Evolutionary conservation across 2,329 filamentous ascomycete genomes (phyloP), one percentile per base, ranked within the genome.

Genomic region (Monosporascus sp.): DNA sequence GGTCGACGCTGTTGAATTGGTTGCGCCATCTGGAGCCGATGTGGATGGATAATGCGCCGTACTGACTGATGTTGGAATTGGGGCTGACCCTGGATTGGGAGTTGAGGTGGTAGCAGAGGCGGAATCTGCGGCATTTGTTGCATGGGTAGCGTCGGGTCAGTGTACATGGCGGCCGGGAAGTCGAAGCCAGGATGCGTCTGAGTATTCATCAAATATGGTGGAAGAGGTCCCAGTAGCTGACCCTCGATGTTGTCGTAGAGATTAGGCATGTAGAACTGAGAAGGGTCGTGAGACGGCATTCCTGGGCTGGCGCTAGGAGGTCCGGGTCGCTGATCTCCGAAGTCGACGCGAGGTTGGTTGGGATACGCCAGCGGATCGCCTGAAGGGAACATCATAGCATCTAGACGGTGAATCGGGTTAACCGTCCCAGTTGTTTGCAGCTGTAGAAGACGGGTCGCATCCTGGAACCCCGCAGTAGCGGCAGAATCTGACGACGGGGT

Each of bases 361-460:
- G 88, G 88, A 63, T 93, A 94, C 0, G 86, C 87, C 58, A 93
- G 87, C 0, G 89, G 88, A 62, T 93, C 88, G 36, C 83, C 80
- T 0, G 87, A 87, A 1, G 88, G 86, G 64, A 93, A 93, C 86
- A 93, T 91, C 73, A 92, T 83, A 3, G 85, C 83, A 54, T 86
- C 86, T 7, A 92, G 78, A 65, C 90, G 88, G 59, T 87, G 82
- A 17, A 91, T 74, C 5, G 74, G 72, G 61, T 75, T 81, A 47
- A 71, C 66, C 34, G 62, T 66, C 51, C 64, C 65, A 49, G 57
- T 56, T 31, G 54, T 52, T 31, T 52, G 55, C 40, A 59, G 60
- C 53, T 60, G 57, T 59, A 60, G 50, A 63, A 68, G 53, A 31
- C 60, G 59, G 36, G 61, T 61, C 24, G 64, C 60, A 37, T 67